phyloP scores from a whole-genome alignment of 306 rosid genomes.

The Psophocarpus tetragonolobus region DNA sequence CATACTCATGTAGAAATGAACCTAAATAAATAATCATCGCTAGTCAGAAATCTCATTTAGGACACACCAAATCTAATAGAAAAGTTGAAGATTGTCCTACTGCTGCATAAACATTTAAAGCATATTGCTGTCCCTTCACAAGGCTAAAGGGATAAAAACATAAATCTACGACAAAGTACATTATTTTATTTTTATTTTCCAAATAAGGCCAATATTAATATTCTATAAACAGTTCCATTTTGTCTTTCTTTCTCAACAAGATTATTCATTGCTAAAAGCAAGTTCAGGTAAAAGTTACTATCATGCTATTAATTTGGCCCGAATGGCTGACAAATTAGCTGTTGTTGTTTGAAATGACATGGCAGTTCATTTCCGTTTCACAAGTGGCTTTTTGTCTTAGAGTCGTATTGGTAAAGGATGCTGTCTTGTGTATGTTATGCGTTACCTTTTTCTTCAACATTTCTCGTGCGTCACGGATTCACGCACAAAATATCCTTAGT shows the following conservation, averaged over 20 bases:
- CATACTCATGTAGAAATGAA: too few relatives aligned
- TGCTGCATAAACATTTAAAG: not conserved
- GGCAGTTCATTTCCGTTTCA: not conserved
- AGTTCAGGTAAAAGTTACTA: conserved; percentile 26
- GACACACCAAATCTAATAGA: not conserved
- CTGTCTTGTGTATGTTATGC: not conserved
- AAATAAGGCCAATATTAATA: not conserved
- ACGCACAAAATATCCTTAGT: not conserved
- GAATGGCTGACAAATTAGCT: not conserved
- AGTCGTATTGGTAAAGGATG: conserved; percentile 31
- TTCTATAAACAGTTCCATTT: not conserved
- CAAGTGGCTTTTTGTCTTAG: not conserved
- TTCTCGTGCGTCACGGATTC: conserved; percentile 44
- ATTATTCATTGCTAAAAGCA: conserved; percentile 32
- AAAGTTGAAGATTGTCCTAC: not conserved
- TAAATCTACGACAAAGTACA: not conserved
- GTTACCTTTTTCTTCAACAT: conserved; percentile 23
- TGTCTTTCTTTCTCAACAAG: conserved; percentile 25
- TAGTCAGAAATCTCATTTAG: not conserved
- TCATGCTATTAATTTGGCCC: conserved; percentile 30
- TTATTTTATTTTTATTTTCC: not conserved
- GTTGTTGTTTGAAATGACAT: not conserved
- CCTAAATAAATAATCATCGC: too few relatives aligned
- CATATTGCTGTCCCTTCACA: not conserved
- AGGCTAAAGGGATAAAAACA: not conserved